phyloP scores from a whole-genome alignment of 164 flowering plant species.

The Nymphaea thermarum region DNA sequence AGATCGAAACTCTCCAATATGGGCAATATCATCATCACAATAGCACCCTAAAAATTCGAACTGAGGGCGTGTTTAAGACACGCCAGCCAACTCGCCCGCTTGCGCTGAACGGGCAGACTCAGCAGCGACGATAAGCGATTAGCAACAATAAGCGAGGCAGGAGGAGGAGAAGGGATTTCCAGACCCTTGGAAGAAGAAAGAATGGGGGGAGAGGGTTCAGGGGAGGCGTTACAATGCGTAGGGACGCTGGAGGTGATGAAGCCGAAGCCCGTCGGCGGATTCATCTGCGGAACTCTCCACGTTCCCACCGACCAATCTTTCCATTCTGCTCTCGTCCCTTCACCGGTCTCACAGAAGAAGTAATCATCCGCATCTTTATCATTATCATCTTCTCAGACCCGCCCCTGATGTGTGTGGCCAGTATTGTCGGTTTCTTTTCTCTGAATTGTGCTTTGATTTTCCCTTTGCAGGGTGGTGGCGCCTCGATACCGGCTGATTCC shows the following conservation, averaged over 20 bases:
- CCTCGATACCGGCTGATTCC: constrained; percentile 85
- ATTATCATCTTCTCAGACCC: background rate
- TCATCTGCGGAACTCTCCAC: constrained; percentile 85
- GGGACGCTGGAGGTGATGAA: constrained; percentile 58
- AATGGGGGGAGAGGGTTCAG: background rate
- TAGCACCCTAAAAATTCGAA: background rate
- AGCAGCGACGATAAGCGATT: too few species aligned
- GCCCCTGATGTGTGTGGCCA: background rate
- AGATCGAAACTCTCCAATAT: background rate
- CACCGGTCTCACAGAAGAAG: constrained; percentile 33
- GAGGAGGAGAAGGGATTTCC: background rate
- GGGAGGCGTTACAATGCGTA: constrained; percentile 52
- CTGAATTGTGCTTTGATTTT: background rate
- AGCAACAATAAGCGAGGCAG: background rate
- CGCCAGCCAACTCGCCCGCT: background rate
- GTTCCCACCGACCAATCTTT: constrained; percentile 73
- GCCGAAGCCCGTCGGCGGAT: constrained; percentile 59
- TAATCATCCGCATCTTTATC: background rate
- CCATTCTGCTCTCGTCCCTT: constrained; percentile 56
- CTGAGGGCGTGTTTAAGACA: background rate
- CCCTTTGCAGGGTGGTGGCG: constrained; percentile 39
- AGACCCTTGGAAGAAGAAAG: background rate
- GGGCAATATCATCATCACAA: background rate
- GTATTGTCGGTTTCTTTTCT: background rate
- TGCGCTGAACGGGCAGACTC: background rate